Base-by-base conservation (phyloP, 345 rosid species). In the Anastatica hierochuntica region DNA sequence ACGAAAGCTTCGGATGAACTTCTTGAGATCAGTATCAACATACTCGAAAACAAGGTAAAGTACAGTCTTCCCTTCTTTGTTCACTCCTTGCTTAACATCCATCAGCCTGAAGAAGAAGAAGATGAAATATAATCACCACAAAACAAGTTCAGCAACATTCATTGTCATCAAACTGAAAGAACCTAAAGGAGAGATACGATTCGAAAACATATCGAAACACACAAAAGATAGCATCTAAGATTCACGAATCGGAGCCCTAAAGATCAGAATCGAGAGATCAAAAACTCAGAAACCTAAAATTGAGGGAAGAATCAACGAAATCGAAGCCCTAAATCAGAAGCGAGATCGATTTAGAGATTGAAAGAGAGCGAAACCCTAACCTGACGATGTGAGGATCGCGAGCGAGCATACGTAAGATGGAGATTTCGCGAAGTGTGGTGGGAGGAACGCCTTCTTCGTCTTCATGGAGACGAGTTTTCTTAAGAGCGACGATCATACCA, bases 391-490 rank as follows among this genome's bases (percentile, higher is more conserved):
- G 95, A 16, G 98, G 86, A 63, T 92, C 98, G 2, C 84, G 74
- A 50, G 98, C 90, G 67, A 92, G 98, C 95, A 88, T 92, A 36
- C 97, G 95, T 68, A 92, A 72, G 71, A 92, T 92, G 50, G 98
- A 92, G 69, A 92, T 81, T 77, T 88, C 98, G 7, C 98, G 97
- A 47, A 88, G 98, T 30, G 98, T 92, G 19, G 98, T 92, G 42
- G 98, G 84, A 42, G 97, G 98, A 55, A 88, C 98, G 15, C 98
- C 98, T 76, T 92, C 97, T 14, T 92, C 95, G 62, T 92, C 98
- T 53, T 85, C 98, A 31, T 79, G 88, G 60, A 92, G 98, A 58
- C 96, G 98, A 4, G 98, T 92, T 77, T 92, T 92, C 82, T 92
- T 92, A 2, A 92, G 83, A 12, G 98, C 98, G 3, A 92, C 98